Base-by-base conservation (phyloP, 176 grass and related monocot species). In the Thinopyrum elongatum region DNA sequence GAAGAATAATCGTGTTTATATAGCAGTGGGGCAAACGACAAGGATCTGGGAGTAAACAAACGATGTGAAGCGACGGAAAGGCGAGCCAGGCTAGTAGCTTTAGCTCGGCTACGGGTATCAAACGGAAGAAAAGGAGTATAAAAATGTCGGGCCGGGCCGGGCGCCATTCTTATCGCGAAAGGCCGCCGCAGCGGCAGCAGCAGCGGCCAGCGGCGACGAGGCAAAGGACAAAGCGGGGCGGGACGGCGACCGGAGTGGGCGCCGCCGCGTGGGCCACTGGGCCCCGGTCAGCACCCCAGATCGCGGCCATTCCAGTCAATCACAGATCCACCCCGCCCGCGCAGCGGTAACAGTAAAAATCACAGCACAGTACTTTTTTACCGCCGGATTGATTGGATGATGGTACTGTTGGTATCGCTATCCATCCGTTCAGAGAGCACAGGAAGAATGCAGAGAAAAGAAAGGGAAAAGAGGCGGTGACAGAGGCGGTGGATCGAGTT, bases 401-500 rank as follows among this genome's bases (percentile, higher is more conserved):
- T 4, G 44, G 44, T 15, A 47, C 44, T 47, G 1, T 47, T 53
- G 5, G 49, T 53, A 55, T 57, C 1, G 19, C 53, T 57, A 57
- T 57, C 51, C 51, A 5, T 21, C 16, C 17, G 17, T 19, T 2
- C 6, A 2, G 6, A 55, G 51, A 55, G 51, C 53, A 57, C 53
- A 57, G 19, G 53, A 57, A 1, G 53, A 57, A 57, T 8, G 53
- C 53, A 22, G 59, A 35, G 11, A 12, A 12, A 14, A 10, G 38
- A 5, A 33, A n/a, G 5, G 46, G 13, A 0, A 36, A 25, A 26
- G 14, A 14, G 10, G 27, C 27, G 34, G 80, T 51, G 34, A 61
- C 57, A 79, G 3, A 42, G 34, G 63, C 30, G 39, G 35, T 79
- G 74, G 65, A 71, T 89, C 21, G 77, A 61, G 77, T 81, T 74